These are phyloP conservation scores for Kwoniella shivajii DNA, from an alignment of 1,284 basidiomycete species.

Conservation along the genomic window DNA sequence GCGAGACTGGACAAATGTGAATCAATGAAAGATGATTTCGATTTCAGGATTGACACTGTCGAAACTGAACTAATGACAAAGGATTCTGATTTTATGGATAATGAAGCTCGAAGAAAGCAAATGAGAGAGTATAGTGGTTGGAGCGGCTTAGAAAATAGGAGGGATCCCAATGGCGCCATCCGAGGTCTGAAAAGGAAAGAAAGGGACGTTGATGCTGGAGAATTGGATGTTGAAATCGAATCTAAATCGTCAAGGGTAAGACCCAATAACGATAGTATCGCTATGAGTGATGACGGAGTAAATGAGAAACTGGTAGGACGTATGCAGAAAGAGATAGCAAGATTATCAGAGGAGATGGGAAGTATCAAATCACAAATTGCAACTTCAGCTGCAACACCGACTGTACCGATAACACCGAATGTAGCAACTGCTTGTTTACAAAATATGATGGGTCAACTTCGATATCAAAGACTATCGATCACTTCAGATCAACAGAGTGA, in stretches of 20 bases:
- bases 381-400: too few species aligned
- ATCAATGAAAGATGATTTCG: constrained; percentile 5
- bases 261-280: too few species aligned
- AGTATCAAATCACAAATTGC: too few species aligned
- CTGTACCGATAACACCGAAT: too few species aligned
- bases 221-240: not conserved
- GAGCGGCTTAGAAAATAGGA: constrained; percentile 15
- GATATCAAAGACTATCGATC: too few species aligned
- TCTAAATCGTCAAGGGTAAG: not conserved
- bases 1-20: constrained; percentile 7
- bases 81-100: not conserved
- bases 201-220: not conserved
- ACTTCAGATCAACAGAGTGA: too few species aligned
- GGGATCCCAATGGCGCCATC: constrained; percentile 12
- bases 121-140: constrained; percentile 1
- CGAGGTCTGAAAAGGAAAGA: constrained; percentile 5
- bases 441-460: too few species aligned
- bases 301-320: not conserved
- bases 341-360: too few species aligned
- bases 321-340: not conserved
- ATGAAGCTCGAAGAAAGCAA: not conserved
- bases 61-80: constrained; percentile 1
- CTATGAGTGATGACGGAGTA: not conserved
- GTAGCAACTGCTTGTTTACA: too few species aligned
- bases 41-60: constrained; percentile 5